These are phyloP conservation scores for Hemileccinum rubropunctum DNA, from an alignment of 768 basidiomycete genomes.

Conservation along the genomic window DNA sequence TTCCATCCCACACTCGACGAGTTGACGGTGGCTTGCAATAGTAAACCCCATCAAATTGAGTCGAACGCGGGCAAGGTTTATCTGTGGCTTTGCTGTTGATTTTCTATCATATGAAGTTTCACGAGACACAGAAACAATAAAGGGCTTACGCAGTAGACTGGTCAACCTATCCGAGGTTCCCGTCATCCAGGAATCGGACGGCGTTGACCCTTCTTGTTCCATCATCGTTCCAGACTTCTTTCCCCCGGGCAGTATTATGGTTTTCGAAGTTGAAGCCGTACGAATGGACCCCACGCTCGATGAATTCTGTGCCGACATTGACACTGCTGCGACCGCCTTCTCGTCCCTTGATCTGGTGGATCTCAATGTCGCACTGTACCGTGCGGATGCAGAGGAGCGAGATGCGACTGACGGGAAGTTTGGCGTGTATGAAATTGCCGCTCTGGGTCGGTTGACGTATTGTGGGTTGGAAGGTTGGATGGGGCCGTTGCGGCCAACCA, in stretches of 20 bases:
- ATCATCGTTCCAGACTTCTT: constrained; percentile 84
- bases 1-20: not conserved
- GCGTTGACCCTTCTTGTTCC: constrained; percentile 69
- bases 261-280: constrained; percentile 85
- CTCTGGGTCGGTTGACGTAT: constrained; percentile 72
- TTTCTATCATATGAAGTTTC: constrained; percentile 58
- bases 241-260: constrained; percentile 93
- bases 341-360: constrained; percentile 76
- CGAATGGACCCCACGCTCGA: constrained; percentile 73
- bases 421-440: constrained; percentile 82
- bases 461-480: constrained; percentile 99
- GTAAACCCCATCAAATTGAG: constrained; percentile 84
- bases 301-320: constrained; percentile 64
- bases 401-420: constrained; percentile 82
- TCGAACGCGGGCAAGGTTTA: constrained; percentile 74
- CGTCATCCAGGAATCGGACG: constrained; percentile 60
- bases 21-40: constrained; percentile 27
- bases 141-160: constrained; percentile 71
- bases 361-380: constrained; percentile 82
- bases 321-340: constrained; percentile 73
- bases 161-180: constrained; percentile 58
- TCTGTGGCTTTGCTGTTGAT: constrained; percentile 74
- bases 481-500: constrained; percentile 79
- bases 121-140: constrained; percentile 51
- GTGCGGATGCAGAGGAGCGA: constrained; percentile 87